A percentile compares a stretch with the other conserved stretches of the same genome.
Conservation (phyloP, 78 protist genomes). For the Andalucia godoyi region DNA sequence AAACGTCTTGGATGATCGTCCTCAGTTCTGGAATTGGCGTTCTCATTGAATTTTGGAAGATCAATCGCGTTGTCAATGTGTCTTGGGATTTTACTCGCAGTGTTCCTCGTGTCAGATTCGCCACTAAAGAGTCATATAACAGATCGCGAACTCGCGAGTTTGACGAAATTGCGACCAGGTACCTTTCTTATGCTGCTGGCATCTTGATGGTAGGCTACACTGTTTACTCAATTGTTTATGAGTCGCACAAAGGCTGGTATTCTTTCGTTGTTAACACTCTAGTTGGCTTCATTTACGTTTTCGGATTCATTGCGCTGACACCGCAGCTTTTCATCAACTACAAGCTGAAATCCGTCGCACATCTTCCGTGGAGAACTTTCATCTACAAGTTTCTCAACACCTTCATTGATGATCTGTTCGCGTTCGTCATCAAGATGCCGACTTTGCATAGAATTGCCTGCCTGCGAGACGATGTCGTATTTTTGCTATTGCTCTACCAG, state of each 20-base stretch:
- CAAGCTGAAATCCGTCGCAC: constrained; percentile 81
- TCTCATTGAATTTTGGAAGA: constrained; percentile 81
- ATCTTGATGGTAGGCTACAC: constrained; percentile 66
- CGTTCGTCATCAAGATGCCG: constrained; percentile 92
- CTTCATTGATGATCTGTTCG: constrained; percentile 92
- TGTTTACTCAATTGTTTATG: constrained; percentile 66
- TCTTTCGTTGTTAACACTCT: neutral
- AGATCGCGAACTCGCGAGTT: constrained; percentile 49
- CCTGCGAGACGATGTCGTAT: constrained; percentile 88
- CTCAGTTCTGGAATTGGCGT: constrained; percentile 47
- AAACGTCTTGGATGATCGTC: constrained; percentile 62
- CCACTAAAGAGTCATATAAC: constrained; percentile 1
- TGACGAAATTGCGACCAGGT: constrained; percentile 71
- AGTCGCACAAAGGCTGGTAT: constrained; percentile 65
- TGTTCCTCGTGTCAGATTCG: neutral
- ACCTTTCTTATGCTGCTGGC: constrained; percentile 35
- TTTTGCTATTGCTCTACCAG: constrained; percentile 77
- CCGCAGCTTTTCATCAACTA: constrained; percentile 96
- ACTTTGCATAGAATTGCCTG: constrained; percentile 81
- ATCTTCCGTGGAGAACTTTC: constrained; percentile 82
- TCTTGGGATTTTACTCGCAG: neutral
- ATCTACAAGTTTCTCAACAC: constrained; percentile 90
- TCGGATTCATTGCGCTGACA: constrained; percentile 78
- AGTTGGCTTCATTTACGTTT: constrained; percentile 21
- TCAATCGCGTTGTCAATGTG: constrained; percentile 52